Conservation (phyloP, 2,329 filamentous ascomycete genomes). For the Neofusicoccum umdonicola region DNA sequence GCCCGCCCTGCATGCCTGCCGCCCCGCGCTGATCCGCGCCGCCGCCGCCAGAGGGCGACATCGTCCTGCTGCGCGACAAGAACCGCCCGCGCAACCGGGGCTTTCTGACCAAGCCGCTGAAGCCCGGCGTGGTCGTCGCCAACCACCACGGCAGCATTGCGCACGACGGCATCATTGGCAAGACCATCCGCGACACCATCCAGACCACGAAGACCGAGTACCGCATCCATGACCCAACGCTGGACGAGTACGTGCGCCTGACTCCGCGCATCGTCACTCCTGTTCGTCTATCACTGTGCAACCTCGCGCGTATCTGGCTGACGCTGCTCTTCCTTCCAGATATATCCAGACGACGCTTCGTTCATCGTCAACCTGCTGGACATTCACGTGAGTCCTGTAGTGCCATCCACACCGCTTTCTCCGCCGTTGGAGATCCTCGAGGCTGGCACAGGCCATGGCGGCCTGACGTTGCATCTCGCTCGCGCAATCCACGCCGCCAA, state of each 20-base stretch:
- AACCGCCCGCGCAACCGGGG: constrained; percentile 29
- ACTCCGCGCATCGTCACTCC: constrained; percentile 72
- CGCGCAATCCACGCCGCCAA: constrained; percentile 75
- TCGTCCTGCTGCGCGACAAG: constrained; percentile 44
- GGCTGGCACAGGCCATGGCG: constrained; percentile 81
- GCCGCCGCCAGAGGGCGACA: constrained; percentile 32
- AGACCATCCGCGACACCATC: constrained; percentile 58
- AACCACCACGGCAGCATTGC: constrained; percentile 50
- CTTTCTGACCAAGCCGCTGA: constrained; percentile 40
- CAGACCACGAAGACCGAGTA: constrained; percentile 52
- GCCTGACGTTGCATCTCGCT: constrained; percentile 71
- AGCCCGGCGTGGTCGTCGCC: constrained; percentile 31
- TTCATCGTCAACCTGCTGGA: constrained; percentile 75
- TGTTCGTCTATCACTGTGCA: constrained; percentile 44
- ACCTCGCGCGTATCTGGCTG: background rate
- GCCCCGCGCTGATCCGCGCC: constrained; percentile 13
- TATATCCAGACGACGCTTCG: constrained; percentile 73
- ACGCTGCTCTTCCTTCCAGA: constrained; percentile 40
- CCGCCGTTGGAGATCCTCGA: constrained; percentile 72
- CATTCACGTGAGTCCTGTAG: constrained; percentile 57
- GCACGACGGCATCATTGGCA: constrained; percentile 63
- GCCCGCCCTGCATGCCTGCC: constrained; percentile 20
- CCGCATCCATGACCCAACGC: constrained; percentile 62
- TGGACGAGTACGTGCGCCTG: constrained; percentile 71
- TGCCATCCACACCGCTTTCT: constrained; percentile 24